Base-by-base conservation (phyloP, 768 basidiomycete species). In the Agaricus sinodeliciosus region DNA sequence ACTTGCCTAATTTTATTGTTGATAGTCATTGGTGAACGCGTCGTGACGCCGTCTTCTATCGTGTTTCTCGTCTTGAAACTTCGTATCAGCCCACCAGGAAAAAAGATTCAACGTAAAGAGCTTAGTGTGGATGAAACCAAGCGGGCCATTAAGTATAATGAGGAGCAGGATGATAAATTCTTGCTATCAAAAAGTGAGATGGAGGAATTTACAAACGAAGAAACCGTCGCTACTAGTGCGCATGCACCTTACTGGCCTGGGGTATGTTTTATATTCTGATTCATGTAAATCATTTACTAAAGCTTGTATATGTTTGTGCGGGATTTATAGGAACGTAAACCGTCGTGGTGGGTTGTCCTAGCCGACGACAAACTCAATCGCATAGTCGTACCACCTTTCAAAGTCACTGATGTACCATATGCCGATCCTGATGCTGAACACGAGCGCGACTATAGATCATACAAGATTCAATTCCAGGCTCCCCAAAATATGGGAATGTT, bases 391-490 rank as follows among this genome's bases (percentile, higher is more conserved):
- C 91, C 92, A 13, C 94, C 94, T 0, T 69, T 85, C 63, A 85
- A 83, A 63, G 79, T 96, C 58, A 75, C 77, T 19, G 91, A 94
- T 57, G 78, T 96, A 12, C 93, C 93, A 0, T 76, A 81, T 39
- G 70, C 85, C 37, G 68, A 70, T 39, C 66, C 72, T 22, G 65
- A 70, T 37, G 67, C 69, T 6, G 52, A 62, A 31, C 40, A 48
- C 28, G 73, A 75, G 12, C 72, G 78, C 43, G 80, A 87, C 62
- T 88, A 86, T 65, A 81, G 93, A 51, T 77, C 84, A 15, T 94
- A 92, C 76, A 91, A 90, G 68, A 71, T 96, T 41, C 90, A 92
- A 64, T 97, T 98, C 80, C 94, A 96, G 65, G 94, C 91, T 3
- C 96, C 96, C 5, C 87, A 85, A 19, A 81, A 79, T 44, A 77